Evolutionary conservation across 1,139 yeast genomes (phyloP), one percentile per base, ranked within the genome.

Genomic region (Taiozyma sp.): DNA sequence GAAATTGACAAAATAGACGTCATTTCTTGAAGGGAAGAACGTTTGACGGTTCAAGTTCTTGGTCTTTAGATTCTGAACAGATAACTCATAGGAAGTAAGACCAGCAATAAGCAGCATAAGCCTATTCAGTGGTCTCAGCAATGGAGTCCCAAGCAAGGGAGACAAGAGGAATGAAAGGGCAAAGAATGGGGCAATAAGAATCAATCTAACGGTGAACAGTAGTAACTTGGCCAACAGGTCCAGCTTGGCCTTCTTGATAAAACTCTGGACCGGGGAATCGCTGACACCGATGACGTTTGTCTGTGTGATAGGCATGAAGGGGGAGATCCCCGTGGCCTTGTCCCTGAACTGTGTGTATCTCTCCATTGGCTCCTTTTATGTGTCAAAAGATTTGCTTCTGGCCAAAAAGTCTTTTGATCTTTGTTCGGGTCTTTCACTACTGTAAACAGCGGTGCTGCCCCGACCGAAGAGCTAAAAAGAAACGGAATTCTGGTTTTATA

Each of bases 241-340:
- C 19, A 68, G 57, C n/a, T 67, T 46, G 12, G 65, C 43, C 4
- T 59, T 38, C 46, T 60, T 58, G 24, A 59, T 46, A 45, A 58
- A 47, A 23, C 57, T 40, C 28, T 54, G 55, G 13, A 57, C 36
- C 47, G 62, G 52, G 29, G 57, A 39, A 59, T 67, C 6, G 59
- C 51, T 46, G 9, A 48, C 43, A 4, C 58, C 58, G 24, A 54
- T 42, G n/a, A 51, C 48, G 9, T 43, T 45, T 2, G 53, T 51
- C 5, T 46, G 53, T 7, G 44, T 22, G 6, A 54, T 65, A 0
- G 91, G 90, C 70, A 83, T 73, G 57, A 86, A 87, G 4, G 95
- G 95, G 1, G 90, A 80, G 19, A 86, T 84, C n/a, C 95, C 95
- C 3, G 93, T 86, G 3, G 89, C 89, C 59, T 81, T 84, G 62